Evolutionary conservation across 176 grass and related monocot genomes (phyloP).

Genomic region (Tillandsia fasciculata): DNA sequence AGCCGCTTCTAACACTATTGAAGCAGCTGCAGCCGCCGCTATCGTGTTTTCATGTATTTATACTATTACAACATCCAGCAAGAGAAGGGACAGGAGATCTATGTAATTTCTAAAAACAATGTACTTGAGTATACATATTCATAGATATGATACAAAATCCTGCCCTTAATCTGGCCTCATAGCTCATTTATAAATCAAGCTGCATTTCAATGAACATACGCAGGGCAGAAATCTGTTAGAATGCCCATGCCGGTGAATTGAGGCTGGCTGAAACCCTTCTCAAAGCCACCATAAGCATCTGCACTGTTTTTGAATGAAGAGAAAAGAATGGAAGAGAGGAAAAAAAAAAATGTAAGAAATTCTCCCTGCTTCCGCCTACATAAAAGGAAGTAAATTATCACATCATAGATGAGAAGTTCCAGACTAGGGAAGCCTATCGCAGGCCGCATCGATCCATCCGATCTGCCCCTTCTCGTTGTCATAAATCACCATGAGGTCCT

Average conservation of each 20-base stretch:
- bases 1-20: not conserved
- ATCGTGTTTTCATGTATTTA: not conserved
- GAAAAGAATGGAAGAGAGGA: slow-evolving; percentile 10
- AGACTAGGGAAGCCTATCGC: slow-evolving; percentile 60
- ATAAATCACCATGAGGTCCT: slow-evolving; percentile 88
- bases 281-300: not conserved
- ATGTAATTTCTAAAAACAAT: not conserved
- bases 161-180: not conserved
- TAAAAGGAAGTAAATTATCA: slow-evolving; percentile 42
- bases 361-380: slow-evolving; percentile 10
- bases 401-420: slow-evolving; percentile 25
- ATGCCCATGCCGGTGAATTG: not conserved
- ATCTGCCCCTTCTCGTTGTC: slow-evolving; percentile 75
- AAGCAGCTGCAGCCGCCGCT: not conserved
- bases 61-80: not conserved
- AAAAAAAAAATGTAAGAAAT: slow-evolving; percentile 5
- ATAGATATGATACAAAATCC: not conserved
- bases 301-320: slow-evolving; percentile 27
- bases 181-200: not conserved
- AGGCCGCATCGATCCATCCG: slow-evolving; percentile 65
- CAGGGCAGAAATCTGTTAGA: not conserved
- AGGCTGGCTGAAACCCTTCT: not conserved
- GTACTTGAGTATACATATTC: not conserved
- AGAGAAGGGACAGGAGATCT: not conserved
- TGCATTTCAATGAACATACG: not conserved